Conservation (phyloP, 257 asterid species). For the Mentha longifolia region DNA sequence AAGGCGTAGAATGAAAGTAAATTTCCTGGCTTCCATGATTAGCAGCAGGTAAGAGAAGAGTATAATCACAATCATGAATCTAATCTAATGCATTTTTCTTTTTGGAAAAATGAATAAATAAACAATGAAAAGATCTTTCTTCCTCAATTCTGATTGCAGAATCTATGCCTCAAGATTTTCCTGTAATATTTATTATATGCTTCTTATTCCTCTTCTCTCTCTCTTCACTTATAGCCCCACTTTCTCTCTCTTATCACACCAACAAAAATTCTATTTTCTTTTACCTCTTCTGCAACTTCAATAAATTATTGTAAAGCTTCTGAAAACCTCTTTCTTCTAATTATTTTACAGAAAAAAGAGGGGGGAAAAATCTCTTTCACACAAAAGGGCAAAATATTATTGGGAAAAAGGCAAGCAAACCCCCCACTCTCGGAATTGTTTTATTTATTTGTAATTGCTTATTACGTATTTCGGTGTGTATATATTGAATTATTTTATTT, state of each 20-base stretch:
- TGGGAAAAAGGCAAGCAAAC: background rate
- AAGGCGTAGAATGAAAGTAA: background rate
- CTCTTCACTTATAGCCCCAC: conserved; percentile 35
- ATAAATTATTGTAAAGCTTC: conserved; percentile 48
- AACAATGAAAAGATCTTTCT: conserved; percentile 23
- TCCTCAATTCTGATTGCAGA: conserved; percentile 29
- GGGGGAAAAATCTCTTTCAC: conserved; percentile 19
- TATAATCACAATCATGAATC: background rate
- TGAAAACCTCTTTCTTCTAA: conserved; percentile 33
- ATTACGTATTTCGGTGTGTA: background rate
- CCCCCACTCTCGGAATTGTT: conserved; percentile 19
- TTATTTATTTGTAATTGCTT: conserved; percentile 16
- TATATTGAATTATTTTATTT: background rate
- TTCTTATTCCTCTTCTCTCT: conserved; percentile 15
- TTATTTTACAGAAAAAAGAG: conserved; percentile 22
- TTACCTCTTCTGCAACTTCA: conserved; percentile 38
- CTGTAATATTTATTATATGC: background rate
- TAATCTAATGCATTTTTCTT: background rate
- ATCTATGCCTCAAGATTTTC: conserved; percentile 31
- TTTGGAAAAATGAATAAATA: background rate
- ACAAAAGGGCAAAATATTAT: conserved; percentile 33
- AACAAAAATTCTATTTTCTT: conserved; percentile 38
- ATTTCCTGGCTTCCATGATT: background rate
- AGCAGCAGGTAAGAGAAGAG: background rate
- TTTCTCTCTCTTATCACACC: conserved; percentile 33